Conservation (phyloP, 805 yeast genomes). For the Danielozyma ontarioensis region DNA sequence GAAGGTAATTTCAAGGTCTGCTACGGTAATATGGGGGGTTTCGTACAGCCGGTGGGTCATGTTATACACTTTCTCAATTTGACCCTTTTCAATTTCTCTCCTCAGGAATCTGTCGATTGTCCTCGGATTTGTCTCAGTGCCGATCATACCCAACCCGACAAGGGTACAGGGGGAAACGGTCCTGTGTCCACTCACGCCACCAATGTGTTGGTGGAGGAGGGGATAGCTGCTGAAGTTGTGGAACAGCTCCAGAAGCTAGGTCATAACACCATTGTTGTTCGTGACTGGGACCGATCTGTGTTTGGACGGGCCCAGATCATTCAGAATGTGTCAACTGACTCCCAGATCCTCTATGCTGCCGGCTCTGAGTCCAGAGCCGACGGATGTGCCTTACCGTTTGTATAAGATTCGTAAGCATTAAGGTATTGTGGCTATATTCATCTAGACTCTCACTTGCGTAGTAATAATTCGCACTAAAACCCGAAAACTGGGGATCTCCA, state of each 20-base stretch:
- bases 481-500: no score
- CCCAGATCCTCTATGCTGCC: conserved; percentile 50
- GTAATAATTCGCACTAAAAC: no score
- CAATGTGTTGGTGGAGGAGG: conserved; percentile 60
- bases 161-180: conserved; percentile 58
- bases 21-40: conserved; percentile 86
- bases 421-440: no score
- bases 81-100: conserved; percentile 54
- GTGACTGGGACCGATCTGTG: conserved; percentile 37
- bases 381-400: conserved; percentile 63
- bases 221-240: conserved; percentile 45
- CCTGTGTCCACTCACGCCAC: conserved; percentile 60
- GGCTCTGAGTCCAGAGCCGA: conserved; percentile 86
- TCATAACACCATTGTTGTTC: conserved; percentile 45
- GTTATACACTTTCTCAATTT: conserved; percentile 70
- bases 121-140: conserved; percentile 68
- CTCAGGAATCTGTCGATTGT: conserved; percentile 71
- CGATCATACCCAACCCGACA: conserved; percentile 38
- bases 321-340: conserved; percentile 38
- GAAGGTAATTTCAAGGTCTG: conserved; percentile 53
- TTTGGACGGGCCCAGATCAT: conserved; percentile 78
- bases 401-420: no score
- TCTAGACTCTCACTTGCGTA: no score
- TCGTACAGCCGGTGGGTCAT: conserved; percentile 83
- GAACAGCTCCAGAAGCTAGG: conserved; percentile 47